Evolutionary conservation across 495 filamentous ascomycete genomes (phyloP).

Genomic region (Friedmanniomyces simplex): DNA sequence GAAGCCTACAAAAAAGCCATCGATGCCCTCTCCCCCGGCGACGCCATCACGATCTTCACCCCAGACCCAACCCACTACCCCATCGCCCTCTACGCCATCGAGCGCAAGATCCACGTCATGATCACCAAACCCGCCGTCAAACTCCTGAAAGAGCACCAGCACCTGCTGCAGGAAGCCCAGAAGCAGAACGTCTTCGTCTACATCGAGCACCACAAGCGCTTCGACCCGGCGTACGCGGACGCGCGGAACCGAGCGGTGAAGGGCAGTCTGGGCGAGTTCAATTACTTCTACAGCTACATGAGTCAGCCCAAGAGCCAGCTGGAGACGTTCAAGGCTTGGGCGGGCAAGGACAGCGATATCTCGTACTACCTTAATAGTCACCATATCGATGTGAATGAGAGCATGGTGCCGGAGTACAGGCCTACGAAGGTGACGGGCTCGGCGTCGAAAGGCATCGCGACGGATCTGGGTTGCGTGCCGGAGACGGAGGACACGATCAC

Average conservation of each 20-base stretch:
- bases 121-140: slow-evolving; percentile 95
- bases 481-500: slow-evolving; percentile 91
- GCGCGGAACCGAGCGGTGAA: slow-evolving; percentile 58
- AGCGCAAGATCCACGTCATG: slow-evolving; percentile 75
- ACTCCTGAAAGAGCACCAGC: slow-evolving; percentile 63
- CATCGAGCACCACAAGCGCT: slow-evolving; percentile 94
- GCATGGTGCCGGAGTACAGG: slow-evolving; percentile 72
- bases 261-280: slow-evolving; percentile 71
- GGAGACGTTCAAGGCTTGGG: slow-evolving; percentile 95
- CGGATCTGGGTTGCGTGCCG: slow-evolving; percentile 62
- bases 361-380: slow-evolving; percentile 92
- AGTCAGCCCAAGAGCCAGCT: slow-evolving; percentile 85
- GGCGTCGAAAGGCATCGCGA: slow-evolving; percentile 60
- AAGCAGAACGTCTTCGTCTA: slow-evolving; percentile 80
- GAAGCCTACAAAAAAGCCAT: slow-evolving; percentile 86
- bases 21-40: slow-evolving; percentile 68
- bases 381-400: slow-evolving; percentile 83
- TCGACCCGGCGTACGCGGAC: slow-evolving; percentile 84
- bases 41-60: slow-evolving; percentile 94
- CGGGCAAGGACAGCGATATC: slow-evolving; percentile 81
- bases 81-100: slow-evolving; percentile 89
- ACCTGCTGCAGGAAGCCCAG: slow-evolving; percentile 58
- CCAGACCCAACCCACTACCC: slow-evolving; percentile 89
- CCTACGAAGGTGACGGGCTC: slow-evolving; percentile 71
- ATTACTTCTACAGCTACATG: slow-evolving; percentile 98